Base-by-base conservation (phyloP, 1,284 basidiomycete species). In the Cystobasidium slooffiae region DNA sequence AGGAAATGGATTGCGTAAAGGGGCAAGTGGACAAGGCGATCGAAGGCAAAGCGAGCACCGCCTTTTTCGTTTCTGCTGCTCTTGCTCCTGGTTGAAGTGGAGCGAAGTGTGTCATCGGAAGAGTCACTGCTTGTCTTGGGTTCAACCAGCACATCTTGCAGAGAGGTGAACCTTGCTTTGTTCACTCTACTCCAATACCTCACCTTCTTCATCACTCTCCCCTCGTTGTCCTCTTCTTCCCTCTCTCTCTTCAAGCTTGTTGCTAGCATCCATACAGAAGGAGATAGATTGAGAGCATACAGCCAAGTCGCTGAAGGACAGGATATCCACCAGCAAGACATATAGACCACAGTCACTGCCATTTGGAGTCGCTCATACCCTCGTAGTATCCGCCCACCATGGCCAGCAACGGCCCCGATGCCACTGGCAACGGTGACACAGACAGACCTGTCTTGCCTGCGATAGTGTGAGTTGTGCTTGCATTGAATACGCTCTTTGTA, bases 391-490 rank as follows among this genome's bases (percentile, higher is more conserved):
- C 31, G 5, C 10, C 41, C 14, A 14, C 1, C 61, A 66, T 43
- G 47, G 22, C 64, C 51, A 66, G 24, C 61, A 49, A 47, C 61
- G 24, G n/a, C 18, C 43, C 43, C 10, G 49, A 22, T 10, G 6
- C 43, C n/a, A 22, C 31, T 24, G 43, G 59, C n/a, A 18, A 8
- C 46, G 43, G n/a, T 16, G 51, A 53, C 64, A 52, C 31, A n/a
- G 46, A 53, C 51, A 66, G 39, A 41, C 64, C 64, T 52, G 41
- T 16, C 20, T 20, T 66, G 51, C 64, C 64, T 53, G 64, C 64
- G 18, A 66, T 66, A 2, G 64, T 66, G 64, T 66, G 51, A 66
- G 64, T 66, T n/a, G n/a, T n/a, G n/a, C n/a, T n/a, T n/a, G n/a
- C n/a, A n/a, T n/a, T n/a, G n/a, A n/a, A n/a, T n/a, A n/a, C n/a